Evolutionary conservation across 208 protist species (phyloP).

Genomic region (Endotrypanum monterogeii): DNA sequence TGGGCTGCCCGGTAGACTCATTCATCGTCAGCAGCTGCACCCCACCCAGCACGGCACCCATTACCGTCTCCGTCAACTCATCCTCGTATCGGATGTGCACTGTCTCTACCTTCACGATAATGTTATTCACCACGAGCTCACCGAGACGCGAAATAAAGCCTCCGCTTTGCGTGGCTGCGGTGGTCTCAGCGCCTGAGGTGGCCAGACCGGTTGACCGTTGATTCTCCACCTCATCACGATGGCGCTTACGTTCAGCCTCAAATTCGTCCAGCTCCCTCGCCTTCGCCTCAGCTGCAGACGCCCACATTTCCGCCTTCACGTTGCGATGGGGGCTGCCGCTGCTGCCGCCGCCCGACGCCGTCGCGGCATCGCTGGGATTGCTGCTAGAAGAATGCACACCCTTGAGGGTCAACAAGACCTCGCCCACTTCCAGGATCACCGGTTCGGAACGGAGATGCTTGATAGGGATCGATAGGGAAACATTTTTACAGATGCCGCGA

Average conservation of each 20-base stretch:
- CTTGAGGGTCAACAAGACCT: constrained; percentile 73
- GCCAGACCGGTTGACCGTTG: constrained; percentile 2
- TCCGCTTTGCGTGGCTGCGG: constrained; percentile 4
- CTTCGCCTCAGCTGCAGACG: constrained; percentile 48
- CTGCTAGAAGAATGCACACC: constrained; percentile 16
- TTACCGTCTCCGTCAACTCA: constrained; percentile 44
- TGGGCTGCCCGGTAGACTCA: constrained; percentile 59
- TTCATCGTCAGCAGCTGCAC: constrained; percentile 83
- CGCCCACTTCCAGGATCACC: constrained; percentile 77
- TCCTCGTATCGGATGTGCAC: constrained; percentile 91
- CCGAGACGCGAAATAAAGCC: constrained; percentile 75
- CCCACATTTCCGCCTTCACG: constrained; percentile 56
- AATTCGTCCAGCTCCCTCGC: constrained; percentile 65
- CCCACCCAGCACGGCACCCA: constrained; percentile 73
- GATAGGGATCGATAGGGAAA: constrained; percentile 75
- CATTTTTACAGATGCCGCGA: constrained; percentile 81
- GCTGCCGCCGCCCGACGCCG: neutral
- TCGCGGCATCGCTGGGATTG: neutral
- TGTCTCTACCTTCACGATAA: constrained; percentile 80
- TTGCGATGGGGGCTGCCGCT: constrained; percentile 8
- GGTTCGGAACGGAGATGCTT: constrained; percentile 81
- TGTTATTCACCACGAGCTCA: constrained; percentile 90
- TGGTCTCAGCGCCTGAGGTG: neutral
- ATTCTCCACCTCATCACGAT: constrained; percentile 40
- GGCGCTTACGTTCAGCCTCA: constrained; percentile 64